A percentile compares a stretch with the other conserved stretches of the same genome.
phyloP scores from a whole-genome alignment of 2,329 filamentous ascomycete species.

The Pseudofabraea citricarpa region DNA sequence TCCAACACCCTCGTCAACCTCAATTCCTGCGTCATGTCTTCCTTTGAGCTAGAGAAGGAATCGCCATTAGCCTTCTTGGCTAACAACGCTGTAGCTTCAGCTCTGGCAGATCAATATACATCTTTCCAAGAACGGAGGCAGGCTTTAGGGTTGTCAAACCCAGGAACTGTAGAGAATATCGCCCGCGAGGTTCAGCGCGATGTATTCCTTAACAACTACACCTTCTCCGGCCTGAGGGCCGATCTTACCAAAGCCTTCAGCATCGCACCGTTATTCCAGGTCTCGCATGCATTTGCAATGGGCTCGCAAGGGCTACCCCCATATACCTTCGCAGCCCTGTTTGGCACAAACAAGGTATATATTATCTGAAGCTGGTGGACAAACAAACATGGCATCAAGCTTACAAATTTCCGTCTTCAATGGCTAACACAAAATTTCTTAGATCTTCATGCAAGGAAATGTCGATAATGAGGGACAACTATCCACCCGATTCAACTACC shows the following conservation, averaged over 20 bases:
- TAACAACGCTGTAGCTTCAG: slow-evolving; percentile 67
- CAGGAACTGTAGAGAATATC: slow-evolving; percentile 86
- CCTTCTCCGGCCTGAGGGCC: slow-evolving; percentile 93
- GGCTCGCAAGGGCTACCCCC: slow-evolving; percentile 85
- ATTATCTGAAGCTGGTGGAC: too few species aligned
- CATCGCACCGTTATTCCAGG: slow-evolving; percentile 89
- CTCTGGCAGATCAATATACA: slow-evolving; percentile 71
- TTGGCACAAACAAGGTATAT: slow-evolving; percentile 85
- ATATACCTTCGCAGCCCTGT: slow-evolving; percentile 91
- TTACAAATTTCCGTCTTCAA: too few species aligned
- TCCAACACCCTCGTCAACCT: not conserved
- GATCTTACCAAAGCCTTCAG: slow-evolving; percentile 97
- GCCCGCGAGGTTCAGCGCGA: slow-evolving; percentile 91
- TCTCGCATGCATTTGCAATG: slow-evolving; percentile 95
- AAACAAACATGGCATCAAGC: too few species aligned
- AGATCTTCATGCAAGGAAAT: slow-evolving; percentile 96
- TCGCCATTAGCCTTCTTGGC: slow-evolving; percentile 62
- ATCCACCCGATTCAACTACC: slow-evolving; percentile 86
- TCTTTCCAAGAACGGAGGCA: slow-evolving; percentile 82
- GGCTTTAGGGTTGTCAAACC: slow-evolving; percentile 84
- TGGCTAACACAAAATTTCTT: slow-evolving; percentile 16
- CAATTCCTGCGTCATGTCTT: slow-evolving; percentile 18
- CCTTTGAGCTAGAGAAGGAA: slow-evolving; percentile 28
- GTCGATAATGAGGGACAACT: slow-evolving; percentile 89
- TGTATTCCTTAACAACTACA: slow-evolving; percentile 92